A percentile compares a stretch with the other conserved stretches of the same genome.
Evolutionary conservation across 1,284 basidiomycete genomes (phyloP).

Genomic region (Moesziomyces sp.): DNA sequence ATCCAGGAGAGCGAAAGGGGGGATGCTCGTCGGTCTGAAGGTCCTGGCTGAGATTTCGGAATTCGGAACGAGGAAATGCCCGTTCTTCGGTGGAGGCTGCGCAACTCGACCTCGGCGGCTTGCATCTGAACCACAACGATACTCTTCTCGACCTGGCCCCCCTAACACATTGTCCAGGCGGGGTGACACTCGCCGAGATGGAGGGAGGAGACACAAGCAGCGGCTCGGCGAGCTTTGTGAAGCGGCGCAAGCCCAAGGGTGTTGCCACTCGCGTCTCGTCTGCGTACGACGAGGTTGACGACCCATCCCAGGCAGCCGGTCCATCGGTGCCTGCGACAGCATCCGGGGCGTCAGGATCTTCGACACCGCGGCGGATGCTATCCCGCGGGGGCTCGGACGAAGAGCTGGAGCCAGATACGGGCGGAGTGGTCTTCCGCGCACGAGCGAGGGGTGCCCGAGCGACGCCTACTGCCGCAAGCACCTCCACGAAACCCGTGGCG

Average conservation of each 20-base stretch:
- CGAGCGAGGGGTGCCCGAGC: conserved; percentile 14
- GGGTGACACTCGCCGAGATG: not conserved
- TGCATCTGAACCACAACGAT: not conserved
- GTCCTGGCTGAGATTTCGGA: conserved; percentile 15
- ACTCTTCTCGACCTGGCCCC: not conserved
- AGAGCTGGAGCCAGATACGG: conserved; percentile 2
- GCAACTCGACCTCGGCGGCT: conserved; percentile 5
- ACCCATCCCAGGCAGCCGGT: not conserved
- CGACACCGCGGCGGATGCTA: not conserved
- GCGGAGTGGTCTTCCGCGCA: conserved; percentile 25
- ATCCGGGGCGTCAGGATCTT: not conserved
- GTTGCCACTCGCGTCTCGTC: conserved; percentile 25
- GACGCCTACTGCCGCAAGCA: conserved; percentile 2
- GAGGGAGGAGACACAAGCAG: not conserved
- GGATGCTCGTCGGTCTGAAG: not conserved
- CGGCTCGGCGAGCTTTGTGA: conserved; percentile 29
- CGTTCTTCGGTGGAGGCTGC: conserved; percentile 9
- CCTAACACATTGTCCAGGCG: not conserved
- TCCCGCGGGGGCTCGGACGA: conserved; percentile 3
- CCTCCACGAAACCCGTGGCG: not conserved
- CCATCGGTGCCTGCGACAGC: not conserved
- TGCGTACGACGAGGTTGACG: conserved; percentile 15
- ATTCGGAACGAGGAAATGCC: conserved; percentile 9
- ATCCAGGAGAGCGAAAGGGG: not conserved
- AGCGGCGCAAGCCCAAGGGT: conserved; percentile 30